Base-by-base conservation (phyloP, 352 stramenopile species). In the Aphanomyces stellatus region DNA sequence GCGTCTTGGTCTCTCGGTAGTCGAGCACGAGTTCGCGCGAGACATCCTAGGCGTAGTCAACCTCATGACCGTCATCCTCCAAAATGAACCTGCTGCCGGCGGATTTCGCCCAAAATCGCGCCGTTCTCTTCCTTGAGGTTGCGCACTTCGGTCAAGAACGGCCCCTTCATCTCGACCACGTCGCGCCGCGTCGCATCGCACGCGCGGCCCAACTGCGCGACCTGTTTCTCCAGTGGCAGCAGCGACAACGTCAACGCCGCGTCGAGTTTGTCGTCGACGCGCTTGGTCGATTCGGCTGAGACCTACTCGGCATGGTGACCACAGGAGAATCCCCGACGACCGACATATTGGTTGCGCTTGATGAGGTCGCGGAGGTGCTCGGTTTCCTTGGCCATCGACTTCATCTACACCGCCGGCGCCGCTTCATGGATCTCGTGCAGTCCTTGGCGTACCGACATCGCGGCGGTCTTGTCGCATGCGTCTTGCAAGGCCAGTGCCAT, bases 111-210 rank as follows among this genome's bases (percentile, higher is more conserved):
- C 25, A 88, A 40, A 37, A 91, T 87, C 8, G 79, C 71, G 3
- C 80, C 72, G 57, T 90, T 91, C 48, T 91, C 83, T 62, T 89
- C 77, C 30, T 79, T 71, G 42, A 91, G 42, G 53, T 91, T 90
- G 22, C 71, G 76, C 11, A 78, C 75, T 46, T 80, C 62, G 4
- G 79, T 90, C 46, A 76, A 59, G 33, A 90, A 72, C 19, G 79
- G 83, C 1, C 72, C 81, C 72, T 80, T 87, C 4, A 89, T 75
- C 1, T 61, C 65, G 4, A 73, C 70, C 13, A 88, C 61, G 7
- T 88, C 79, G 15, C 55, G 55, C 8, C 35, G 22, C 11, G 19
- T 64, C 17, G 40, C 10, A 22, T 49, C 17, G 55, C 55, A 64
- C 22, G 17, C 6, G 22, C 11, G 22, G 3, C 19, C 55, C 15